phyloP scores from a whole-genome alignment of 139 green algal species.

The Micractinium sp. region DNA sequence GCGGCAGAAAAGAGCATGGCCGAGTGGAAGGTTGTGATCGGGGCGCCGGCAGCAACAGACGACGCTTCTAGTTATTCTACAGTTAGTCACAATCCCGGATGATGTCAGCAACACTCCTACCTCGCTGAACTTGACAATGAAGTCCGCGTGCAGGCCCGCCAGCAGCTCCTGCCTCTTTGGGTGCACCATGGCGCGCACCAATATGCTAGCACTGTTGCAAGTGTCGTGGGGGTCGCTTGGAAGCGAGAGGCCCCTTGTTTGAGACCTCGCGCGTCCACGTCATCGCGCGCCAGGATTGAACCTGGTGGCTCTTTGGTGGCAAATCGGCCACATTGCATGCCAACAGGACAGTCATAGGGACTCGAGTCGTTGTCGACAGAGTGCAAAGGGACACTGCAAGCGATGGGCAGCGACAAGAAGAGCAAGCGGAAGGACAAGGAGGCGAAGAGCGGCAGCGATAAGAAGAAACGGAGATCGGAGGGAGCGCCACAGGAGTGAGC shows the following conservation, averaged over 20 bases:
- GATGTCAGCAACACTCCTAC: conserved; percentile 39
- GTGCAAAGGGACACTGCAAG: not conserved
- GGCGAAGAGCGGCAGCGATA: not conserved
- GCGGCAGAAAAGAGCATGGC: too few species aligned
- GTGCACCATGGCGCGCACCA: conserved; percentile 7
- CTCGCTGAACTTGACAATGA: conserved; percentile 76
- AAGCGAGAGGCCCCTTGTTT: too few species aligned
- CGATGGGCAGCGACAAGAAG: not conserved
- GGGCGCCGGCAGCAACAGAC: not conserved
- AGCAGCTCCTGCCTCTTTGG: conserved; percentile 12
- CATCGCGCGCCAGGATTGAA: too few species aligned
- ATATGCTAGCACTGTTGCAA: not conserved
- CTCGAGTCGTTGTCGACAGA: too few species aligned
- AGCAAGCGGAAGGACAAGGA: conserved; percentile 16
- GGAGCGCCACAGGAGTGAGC: not conserved
- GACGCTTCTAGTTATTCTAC: not conserved
- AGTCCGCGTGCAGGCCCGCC: conserved; percentile 78
- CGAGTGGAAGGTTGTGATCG: not conserved
- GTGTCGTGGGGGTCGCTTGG: not conserved
- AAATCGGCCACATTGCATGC: too few species aligned
- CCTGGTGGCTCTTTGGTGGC: too few species aligned
- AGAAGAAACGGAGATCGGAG: not conserved
- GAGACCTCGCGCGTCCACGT: too few species aligned
- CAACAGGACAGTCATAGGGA: too few species aligned
- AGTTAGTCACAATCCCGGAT: not conserved